Evolutionary conservation across 2,329 filamentous ascomycete species (phyloP), one percentile per base, ranked within the genome.

Genomic region (Ophiostoma quercus): DNA sequence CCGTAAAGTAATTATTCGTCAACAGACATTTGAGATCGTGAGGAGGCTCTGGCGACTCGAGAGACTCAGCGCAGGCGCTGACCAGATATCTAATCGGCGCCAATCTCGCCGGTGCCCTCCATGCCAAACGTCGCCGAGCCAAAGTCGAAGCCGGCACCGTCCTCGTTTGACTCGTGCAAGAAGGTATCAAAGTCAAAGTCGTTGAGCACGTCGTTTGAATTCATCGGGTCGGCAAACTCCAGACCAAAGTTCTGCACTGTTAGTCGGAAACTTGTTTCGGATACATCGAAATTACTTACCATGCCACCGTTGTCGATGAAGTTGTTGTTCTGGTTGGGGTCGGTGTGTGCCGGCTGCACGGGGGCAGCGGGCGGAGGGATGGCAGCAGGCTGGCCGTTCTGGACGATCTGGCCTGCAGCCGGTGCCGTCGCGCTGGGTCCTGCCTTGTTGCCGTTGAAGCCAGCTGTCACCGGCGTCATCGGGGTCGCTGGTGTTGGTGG

Each of bases 101-200:
- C 73, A 14, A 89, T 88, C 76, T 87, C 85, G 69, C 82, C 80
- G 32, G 76, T 75, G 57, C 81, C 81, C 71, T 88, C 85, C 79
- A 88, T 84, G n/a, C 79, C 76, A 75, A 87, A 87, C 65, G 79
- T 77, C 32, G 80, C 79, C 19, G 81, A 77, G 72, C 80, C 80
- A 74, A 89, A 89, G 77, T 85, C 85, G 72, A 89, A 89, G 4
- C 76, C 77, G 62, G 79, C 77, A 60, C 80, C 80, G 57, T 82
- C 83, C 43, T 78, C 80, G 66, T 84, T 84, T 71, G 84, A 82
- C 70, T 85, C 82, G 73, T 90, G 86, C 8, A 90, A 79, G 80
- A 90, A 90, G 1, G 87, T 88, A 77, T 90, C 88, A 74, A 90
- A 86, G 73, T 90, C 88, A 74, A 90, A 90, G 73, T 88, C 87